Conservation (phyloP, 2,329 filamentous ascomycete genomes). For the Aureobasidium musti region DNA sequence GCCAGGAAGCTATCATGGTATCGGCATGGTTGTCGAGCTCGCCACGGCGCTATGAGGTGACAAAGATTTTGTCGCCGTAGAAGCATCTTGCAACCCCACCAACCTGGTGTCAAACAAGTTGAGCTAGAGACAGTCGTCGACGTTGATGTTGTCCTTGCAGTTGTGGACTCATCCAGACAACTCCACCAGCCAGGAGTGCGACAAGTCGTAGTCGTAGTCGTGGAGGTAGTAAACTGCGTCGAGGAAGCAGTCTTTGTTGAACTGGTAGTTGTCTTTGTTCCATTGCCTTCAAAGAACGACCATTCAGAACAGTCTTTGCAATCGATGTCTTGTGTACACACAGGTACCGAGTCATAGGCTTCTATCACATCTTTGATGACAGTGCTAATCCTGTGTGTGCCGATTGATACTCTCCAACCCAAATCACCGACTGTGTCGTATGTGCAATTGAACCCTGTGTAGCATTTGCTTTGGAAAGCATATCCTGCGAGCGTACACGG, state of each 20-base stretch:
- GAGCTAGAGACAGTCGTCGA: background rate
- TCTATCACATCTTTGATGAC: slow-evolving; percentile 84
- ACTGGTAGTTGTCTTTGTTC: slow-evolving; percentile 65
- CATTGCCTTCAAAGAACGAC: slow-evolving; percentile 91
- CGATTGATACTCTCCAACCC: slow-evolving; percentile 84
- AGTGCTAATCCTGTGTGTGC: slow-evolving; percentile 81
- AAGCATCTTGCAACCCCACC: slow-evolving; percentile 62
- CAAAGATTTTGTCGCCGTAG: background rate
- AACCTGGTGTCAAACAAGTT: slow-evolving; percentile 61
- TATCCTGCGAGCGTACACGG: slow-evolving; percentile 87
- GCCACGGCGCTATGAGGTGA: background rate
- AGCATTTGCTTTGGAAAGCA: slow-evolving; percentile 83
- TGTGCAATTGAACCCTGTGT: slow-evolving; percentile 79
- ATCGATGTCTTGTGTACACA: slow-evolving; percentile 68
- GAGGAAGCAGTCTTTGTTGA: slow-evolving; percentile 46
- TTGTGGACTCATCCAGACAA: slow-evolving; percentile 1
- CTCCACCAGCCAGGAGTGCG: slow-evolving; percentile 3
- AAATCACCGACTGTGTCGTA: slow-evolving; percentile 89
- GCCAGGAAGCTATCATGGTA: background rate
- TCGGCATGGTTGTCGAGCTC: background rate
- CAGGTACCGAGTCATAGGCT: slow-evolving; percentile 74
- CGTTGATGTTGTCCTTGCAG: slow-evolving; percentile 39
- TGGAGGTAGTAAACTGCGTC: slow-evolving; percentile 54
- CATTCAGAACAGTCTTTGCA: slow-evolving; percentile 86
- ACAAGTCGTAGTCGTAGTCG: slow-evolving; percentile 53